These are phyloP conservation scores for Omphalotus guepiniiformis DNA, from an alignment of 768 basidiomycete genomes.

Conservation along the genomic window DNA sequence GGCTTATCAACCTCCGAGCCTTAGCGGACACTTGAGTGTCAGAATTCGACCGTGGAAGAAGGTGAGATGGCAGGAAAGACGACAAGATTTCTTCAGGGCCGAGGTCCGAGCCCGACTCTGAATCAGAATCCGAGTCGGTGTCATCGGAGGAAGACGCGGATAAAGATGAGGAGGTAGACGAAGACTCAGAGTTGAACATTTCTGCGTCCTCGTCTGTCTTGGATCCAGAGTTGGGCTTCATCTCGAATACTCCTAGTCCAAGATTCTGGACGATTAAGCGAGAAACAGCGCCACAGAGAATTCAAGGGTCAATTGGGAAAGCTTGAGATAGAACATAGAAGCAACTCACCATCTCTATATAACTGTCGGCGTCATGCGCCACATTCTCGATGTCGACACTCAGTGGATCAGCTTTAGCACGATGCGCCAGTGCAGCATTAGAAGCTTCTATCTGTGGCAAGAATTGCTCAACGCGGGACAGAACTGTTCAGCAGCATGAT, in stretches of 20 bases:
- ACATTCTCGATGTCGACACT: constrained; percentile 73
- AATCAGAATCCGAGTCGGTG: not conserved
- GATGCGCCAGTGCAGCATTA: constrained; percentile 47
- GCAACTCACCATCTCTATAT: constrained; percentile 61
- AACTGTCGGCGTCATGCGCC: constrained; percentile 38
- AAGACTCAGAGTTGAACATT: constrained; percentile 1
- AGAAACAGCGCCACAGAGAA: not conserved
- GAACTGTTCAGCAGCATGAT: constrained; percentile 36
- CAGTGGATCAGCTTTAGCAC: constrained; percentile 42
- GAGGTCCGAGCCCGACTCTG: constrained; percentile 4
- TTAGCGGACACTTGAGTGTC: not conserved
- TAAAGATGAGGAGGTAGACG: not conserved
- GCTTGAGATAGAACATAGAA: not conserved
- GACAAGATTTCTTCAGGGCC: constrained; percentile 9
- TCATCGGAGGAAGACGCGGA: constrained; percentile 1
- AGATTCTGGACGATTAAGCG: constrained; percentile 2
- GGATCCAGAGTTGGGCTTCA: not conserved
- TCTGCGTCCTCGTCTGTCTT: not conserved
- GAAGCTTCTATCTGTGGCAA: constrained; percentile 64
- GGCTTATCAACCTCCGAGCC: constrained; percentile 2
- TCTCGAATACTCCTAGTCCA: constrained; percentile 7
- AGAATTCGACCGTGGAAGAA: constrained; percentile 1
- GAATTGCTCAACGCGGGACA: constrained; percentile 63
- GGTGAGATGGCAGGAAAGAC: constrained; percentile 3
- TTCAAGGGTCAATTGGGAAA: not conserved